A percentile compares a stretch with the other conserved stretches of the same genome.
Conservation (phyloP, 305 asterid genomes). For the Plantago coronopus region DNA sequence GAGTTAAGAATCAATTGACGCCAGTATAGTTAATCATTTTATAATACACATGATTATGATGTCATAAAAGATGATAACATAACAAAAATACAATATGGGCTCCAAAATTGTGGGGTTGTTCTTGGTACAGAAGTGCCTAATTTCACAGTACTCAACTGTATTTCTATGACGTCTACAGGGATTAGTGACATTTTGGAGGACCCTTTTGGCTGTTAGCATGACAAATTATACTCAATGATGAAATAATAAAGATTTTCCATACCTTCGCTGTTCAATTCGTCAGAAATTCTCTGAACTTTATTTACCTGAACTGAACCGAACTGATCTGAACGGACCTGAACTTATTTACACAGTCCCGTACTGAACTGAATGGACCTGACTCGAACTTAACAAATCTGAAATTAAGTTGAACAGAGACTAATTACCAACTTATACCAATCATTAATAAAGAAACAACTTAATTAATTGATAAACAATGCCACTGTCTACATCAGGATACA, state of each 20-base stretch:
- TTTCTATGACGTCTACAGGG: background rate
- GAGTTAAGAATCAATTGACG: too few relatives aligned
- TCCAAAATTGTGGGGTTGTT: constrained; percentile 6
- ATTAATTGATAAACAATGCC: background rate
- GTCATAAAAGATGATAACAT: background rate
- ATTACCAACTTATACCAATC: background rate
- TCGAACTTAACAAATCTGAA: too few relatives aligned
- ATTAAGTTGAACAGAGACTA: too few relatives aligned
- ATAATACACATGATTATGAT: too few relatives aligned
- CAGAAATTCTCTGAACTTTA: too few relatives aligned
- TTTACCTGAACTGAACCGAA: too few relatives aligned
- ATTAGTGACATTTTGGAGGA: constrained; percentile 2
- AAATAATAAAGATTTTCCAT: background rate
- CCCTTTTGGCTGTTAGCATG: background rate
- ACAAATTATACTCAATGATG: constrained; percentile 2
- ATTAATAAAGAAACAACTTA: background rate
- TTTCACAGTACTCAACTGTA: constrained; percentile 4
- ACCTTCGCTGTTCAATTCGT: background rate
- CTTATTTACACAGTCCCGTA: too few relatives aligned
- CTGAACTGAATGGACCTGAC: too few relatives aligned
- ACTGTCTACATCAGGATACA: too few relatives aligned
- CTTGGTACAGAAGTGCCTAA: constrained; percentile 5
- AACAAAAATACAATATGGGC: background rate
- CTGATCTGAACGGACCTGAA: too few relatives aligned
- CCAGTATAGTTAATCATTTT: too few relatives aligned